Evolutionary conservation across 306 rosid species (phyloP).

Genomic region (Hylodesmum podocarpum): DNA sequence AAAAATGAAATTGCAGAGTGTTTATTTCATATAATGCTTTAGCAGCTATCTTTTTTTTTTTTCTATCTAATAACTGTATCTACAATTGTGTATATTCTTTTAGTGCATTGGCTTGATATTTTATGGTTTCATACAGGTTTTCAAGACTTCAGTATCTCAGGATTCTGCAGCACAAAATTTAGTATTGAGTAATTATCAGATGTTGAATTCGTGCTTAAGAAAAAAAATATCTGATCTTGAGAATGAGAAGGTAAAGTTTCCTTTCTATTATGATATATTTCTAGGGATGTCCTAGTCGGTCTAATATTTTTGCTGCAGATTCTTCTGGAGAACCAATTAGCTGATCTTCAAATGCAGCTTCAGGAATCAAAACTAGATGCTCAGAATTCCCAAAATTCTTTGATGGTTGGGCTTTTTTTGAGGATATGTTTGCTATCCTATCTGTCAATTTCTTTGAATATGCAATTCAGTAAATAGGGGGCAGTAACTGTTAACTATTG

Average conservation of each 20-base stretch:
- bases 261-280: conserved; percentile 13
- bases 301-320: conserved; percentile 48
- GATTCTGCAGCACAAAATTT: conserved; percentile 44
- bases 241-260: conserved; percentile 62
- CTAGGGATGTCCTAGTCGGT: conserved; percentile 21
- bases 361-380: conserved; percentile 51
- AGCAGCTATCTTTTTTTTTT: conserved; percentile 5
- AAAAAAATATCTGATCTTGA: conserved; percentile 61
- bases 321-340: conserved; percentile 50
- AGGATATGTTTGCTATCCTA: conserved; percentile 2
- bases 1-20: background rate
- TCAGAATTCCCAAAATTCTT: conserved; percentile 52
- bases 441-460: conserved; percentile 11
- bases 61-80: conserved; percentile 20
- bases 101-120: conserved; percentile 3
- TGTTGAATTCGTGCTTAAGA: conserved; percentile 53
- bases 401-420: conserved; percentile 48
- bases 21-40: background rate
- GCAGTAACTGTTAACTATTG: conserved; percentile 17
- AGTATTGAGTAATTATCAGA: conserved; percentile 46
- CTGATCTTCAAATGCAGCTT: conserved; percentile 64
- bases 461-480: background rate
- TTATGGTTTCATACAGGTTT: conserved; percentile 53
- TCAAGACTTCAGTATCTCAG: conserved; percentile 48
- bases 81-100: background rate